These are phyloP conservation scores for Prosopis cineraria DNA, from an alignment of 306 rosid genomes.

Conservation along the genomic window DNA sequence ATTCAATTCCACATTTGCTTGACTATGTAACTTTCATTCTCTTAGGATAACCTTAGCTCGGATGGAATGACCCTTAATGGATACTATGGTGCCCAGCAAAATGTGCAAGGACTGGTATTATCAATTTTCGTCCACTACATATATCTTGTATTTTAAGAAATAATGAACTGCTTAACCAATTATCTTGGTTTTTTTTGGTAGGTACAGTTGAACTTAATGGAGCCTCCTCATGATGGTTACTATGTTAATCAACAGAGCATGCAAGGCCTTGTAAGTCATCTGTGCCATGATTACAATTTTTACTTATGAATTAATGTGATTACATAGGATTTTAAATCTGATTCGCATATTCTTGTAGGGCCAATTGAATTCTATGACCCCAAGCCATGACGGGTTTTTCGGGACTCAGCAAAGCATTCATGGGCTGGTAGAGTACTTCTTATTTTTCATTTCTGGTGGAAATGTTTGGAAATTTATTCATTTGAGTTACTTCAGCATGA, in stretches of 20 bases:
- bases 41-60: slow-evolving; percentile 2
- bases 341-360: slow-evolving; percentile 55
- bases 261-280: slow-evolving; percentile 73
- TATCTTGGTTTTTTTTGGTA: slow-evolving; percentile 25
- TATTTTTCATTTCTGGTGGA: background rate
- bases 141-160: background rate
- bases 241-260: slow-evolving; percentile 82
- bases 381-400: slow-evolving; percentile 62
- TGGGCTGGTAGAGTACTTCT: slow-evolving; percentile 61
- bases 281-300: slow-evolving; percentile 16
- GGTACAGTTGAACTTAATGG: slow-evolving; percentile 92
- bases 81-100: slow-evolving; percentile 5
- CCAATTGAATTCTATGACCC: slow-evolving; percentile 71
- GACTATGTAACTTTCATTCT: background rate
- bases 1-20: background rate
- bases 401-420: slow-evolving; percentile 82
- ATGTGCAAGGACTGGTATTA: slow-evolving; percentile 15
- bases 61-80: slow-evolving; percentile 9
- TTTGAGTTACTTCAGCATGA: background rate
- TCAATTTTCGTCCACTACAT: background rate
- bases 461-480: background rate
- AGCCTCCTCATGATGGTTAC: slow-evolving; percentile 90
- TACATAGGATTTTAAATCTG: slow-evolving; percentile 28
- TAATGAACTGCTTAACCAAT: background rate
- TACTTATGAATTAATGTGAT: slow-evolving; percentile 3